Conservation (phyloP, 805 yeast genomes). For the Ogataea zsoltii region DNA sequence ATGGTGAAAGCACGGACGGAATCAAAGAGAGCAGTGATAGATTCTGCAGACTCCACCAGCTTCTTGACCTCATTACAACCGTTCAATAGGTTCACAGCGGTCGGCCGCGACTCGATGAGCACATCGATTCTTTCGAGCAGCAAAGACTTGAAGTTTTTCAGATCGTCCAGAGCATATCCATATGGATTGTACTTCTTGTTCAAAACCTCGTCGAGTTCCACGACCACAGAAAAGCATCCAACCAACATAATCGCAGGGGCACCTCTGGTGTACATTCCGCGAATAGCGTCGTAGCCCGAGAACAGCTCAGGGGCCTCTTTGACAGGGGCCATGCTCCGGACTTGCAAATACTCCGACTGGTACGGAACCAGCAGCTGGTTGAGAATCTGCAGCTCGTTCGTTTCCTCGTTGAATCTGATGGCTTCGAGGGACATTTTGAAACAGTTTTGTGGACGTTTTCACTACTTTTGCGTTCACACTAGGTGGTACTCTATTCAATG, state of each 20-base stretch:
- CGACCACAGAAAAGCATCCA: constrained; percentile 79
- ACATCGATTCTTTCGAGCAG: constrained; percentile 56
- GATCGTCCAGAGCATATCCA: constrained; percentile 22
- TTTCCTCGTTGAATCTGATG: constrained; percentile 57
- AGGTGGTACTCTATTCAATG: too few relatives aligned
- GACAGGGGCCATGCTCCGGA: constrained; percentile 52
- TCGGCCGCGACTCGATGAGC: constrained; percentile 81
- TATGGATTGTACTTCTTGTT: constrained; percentile 30
- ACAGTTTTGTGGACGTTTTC: too few relatives aligned
- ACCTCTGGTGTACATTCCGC: constrained; percentile 92
- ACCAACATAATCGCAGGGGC: constrained; percentile 99
- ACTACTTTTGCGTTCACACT: too few relatives aligned
- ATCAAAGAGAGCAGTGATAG: constrained; percentile 27
- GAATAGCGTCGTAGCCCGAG: constrained; percentile 84
- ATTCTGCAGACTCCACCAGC: constrained; percentile 20
- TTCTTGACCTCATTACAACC: constrained; percentile 58
- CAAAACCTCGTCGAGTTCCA: constrained; percentile 53
- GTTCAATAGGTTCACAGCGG: constrained; percentile 89
- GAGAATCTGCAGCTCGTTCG: constrained; percentile 54
- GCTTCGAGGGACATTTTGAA: constrained; percentile 52
- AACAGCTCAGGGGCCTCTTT: constrained; percentile 60
- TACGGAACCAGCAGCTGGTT: constrained; percentile 87
- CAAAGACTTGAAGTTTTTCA: constrained; percentile 34
- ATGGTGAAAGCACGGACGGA: constrained; percentile 47
- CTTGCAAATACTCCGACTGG: constrained; percentile 63